Conservation (phyloP, 2,329 filamentous ascomycete genomes). For the Botrytis hyacinthi region DNA sequence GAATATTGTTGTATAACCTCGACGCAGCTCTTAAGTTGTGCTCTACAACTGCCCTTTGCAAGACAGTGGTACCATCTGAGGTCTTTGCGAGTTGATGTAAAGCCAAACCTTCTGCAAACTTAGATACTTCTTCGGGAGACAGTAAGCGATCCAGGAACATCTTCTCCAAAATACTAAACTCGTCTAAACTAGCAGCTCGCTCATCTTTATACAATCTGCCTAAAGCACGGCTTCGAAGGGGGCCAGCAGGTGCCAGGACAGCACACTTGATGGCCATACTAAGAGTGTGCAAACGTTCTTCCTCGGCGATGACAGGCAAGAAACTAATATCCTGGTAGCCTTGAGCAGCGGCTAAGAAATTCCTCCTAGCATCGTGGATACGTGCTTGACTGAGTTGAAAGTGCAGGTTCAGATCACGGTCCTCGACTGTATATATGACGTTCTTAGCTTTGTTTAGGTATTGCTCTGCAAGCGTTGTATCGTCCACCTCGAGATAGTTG, state of each 20-base stretch:
- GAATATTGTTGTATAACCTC: conserved; percentile 74
- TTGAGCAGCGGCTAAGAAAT: conserved; percentile 83
- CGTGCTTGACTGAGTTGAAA: conserved; percentile 91
- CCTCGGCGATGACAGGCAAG: conserved; percentile 74
- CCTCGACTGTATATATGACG: conserved; percentile 73
- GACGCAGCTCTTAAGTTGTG: conserved; percentile 91
- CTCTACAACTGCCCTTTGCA: conserved; percentile 90
- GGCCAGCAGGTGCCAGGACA: conserved; percentile 87
- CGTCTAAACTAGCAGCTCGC: conserved; percentile 67
- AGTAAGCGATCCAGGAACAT: conserved; percentile 93
- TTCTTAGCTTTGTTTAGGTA: conserved; percentile 96
- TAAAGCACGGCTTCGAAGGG: conserved; percentile 74
- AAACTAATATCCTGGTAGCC: conserved; percentile 88
- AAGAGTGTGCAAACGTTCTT: conserved; percentile 81
- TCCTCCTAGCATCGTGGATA: conserved; percentile 85
- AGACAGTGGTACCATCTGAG: conserved; percentile 85
- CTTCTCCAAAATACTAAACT: conserved; percentile 91
- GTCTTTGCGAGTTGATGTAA: conserved; percentile 90
- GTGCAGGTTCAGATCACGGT: conserved; percentile 73
- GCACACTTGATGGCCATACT: conserved; percentile 88
- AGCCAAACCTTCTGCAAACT: conserved; percentile 76
- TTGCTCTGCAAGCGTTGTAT: conserved; percentile 77
- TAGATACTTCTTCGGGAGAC: conserved; percentile 74
- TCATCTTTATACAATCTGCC: conserved; percentile 93
- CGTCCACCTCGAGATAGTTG: conserved; percentile 91